Conservation (phyloP, 2,329 filamentous ascomycete genomes). For the Phialemonium atrogriseum region DNA sequence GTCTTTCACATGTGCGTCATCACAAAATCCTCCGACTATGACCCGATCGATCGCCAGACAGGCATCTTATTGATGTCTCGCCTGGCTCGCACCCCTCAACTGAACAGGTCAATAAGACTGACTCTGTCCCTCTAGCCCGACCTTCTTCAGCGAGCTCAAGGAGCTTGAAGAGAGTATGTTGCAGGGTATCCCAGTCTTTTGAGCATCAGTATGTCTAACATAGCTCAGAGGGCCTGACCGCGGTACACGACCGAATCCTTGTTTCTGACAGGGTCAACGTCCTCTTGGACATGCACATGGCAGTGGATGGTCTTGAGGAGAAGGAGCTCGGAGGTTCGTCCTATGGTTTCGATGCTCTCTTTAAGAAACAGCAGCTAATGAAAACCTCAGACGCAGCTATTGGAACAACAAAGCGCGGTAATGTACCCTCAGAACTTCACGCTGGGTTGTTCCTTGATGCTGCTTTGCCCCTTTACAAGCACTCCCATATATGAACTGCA, state of each 20-base stretch:
- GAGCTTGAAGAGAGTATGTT: conserved; percentile 24
- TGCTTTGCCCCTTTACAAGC: conserved; percentile 8
- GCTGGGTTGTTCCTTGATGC: background rate
- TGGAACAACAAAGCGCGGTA: conserved; percentile 28
- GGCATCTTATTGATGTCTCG: conserved; percentile 13
- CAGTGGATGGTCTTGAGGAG: conserved; percentile 64
- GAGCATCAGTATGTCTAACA: conserved; percentile 11
- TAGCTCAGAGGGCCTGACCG: conserved; percentile 21
- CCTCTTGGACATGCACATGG: conserved; percentile 55
- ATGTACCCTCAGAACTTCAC: conserved; percentile 11
- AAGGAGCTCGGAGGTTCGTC: conserved; percentile 30
- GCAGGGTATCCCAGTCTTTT: conserved; percentile 7
- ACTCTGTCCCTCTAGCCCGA: conserved; percentile 18
- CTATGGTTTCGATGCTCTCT: conserved; percentile 9
- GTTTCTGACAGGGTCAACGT: conserved; percentile 57
- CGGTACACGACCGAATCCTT: conserved; percentile 42
- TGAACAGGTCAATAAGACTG: conserved; percentile 13
- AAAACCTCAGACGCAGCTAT: conserved; percentile 17
- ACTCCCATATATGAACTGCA: conserved; percentile 10
- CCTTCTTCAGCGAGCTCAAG: conserved; percentile 32
- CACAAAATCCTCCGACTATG: conserved; percentile 10
- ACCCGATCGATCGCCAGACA: conserved; percentile 8
- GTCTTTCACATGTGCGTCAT: conserved; percentile 50
- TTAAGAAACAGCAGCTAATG: conserved; percentile 18
- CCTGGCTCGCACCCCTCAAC: conserved; percentile 12